phyloP scores from a whole-genome alignment of 2,329 filamentous ascomycete species.

The Fusarium dlaminii region DNA sequence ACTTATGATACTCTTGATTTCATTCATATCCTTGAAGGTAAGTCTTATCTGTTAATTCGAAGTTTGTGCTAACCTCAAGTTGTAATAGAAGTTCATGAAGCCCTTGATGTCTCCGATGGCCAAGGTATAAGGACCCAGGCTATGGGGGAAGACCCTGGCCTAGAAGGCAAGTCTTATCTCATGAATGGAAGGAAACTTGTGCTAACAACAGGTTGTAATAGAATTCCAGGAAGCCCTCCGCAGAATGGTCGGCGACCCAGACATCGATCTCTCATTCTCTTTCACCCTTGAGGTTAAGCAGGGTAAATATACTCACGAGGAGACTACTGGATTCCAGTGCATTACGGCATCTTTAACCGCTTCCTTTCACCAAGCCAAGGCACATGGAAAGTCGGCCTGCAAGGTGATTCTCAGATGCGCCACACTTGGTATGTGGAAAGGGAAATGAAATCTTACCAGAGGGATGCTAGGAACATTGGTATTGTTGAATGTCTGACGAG shows the following conservation, averaged over 20 bases:
- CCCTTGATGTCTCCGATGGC: not conserved
- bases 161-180: not conserved
- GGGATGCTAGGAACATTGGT: too few relatives aligned
- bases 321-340: not conserved
- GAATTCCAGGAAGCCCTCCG: not conserved
- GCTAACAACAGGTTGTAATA: fast-evolving
- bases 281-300: not conserved
- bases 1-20: not conserved
- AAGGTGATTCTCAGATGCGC: fast-evolving
- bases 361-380: not conserved
- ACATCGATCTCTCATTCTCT: not conserved
- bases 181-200: not conserved
- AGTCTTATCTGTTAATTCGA: fast-evolving
- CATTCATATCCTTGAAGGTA: fast-evolving
- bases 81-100: not conserved
- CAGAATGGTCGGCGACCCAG: not conserved
- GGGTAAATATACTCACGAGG: not conserved
- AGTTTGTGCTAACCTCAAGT: not conserved
- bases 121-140: not conserved
- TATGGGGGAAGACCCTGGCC: not conserved
- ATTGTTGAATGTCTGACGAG: not conserved
- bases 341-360: not conserved
- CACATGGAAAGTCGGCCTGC: not conserved
- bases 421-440: not conserved
- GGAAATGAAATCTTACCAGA: not conserved